Evolutionary conservation across 2,329 filamentous ascomycete genomes (phyloP), one percentile per base, ranked within the genome.

Genomic region (Fusarium paranaense): DNA sequence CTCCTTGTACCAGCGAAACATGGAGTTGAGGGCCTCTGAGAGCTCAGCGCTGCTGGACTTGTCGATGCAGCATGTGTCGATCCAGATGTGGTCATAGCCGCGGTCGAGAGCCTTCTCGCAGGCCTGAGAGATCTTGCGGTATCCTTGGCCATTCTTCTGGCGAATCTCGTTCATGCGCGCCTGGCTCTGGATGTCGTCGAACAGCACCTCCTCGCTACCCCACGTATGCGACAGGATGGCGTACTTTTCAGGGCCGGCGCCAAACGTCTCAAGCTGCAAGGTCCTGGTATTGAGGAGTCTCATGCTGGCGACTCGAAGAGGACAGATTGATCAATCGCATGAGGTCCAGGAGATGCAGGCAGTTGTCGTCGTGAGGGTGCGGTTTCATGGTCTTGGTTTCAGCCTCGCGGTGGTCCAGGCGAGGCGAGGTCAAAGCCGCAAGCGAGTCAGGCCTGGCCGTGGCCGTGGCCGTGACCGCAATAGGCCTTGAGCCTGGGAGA

Each of bases 31-130:
- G 18, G 76, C 67, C 58, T 78, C 75, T 18, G 75, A 78, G 42
- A 78, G 72, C 61, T 78, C 76, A 30, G 76, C 73, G 66, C 76
- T 78, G 64, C 66, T 78, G 18, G 70, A 67, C 52, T 76, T 78
- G 72, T 78, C 72, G 70, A 78, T 78, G 69, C 76, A 78, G 69
- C 77, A 78, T 27, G 77, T 78, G 71, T 78, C 77, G 58, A 78
- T 69, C 77, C 77, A 78, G 45, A 78, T 62, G 57, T 77, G 67
- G 50, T 69, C 52, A 65, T 74, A 67, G 42, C 76, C 77, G 56
- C 72, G 72, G 63, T 70, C 65, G 42, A 66, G 56, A 20, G 77
- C 77, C 65, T 63, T 71, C 50, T 78, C 72, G 64, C 77, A 78
- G 11, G 76, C 67, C 50, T 70, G 69, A 4, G 69, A 37, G 52